Evolutionary conservation across 139 green algal genomes (phyloP), one percentile per base, ranked within the genome.

Genomic region (Trebouxia sp.): DNA sequence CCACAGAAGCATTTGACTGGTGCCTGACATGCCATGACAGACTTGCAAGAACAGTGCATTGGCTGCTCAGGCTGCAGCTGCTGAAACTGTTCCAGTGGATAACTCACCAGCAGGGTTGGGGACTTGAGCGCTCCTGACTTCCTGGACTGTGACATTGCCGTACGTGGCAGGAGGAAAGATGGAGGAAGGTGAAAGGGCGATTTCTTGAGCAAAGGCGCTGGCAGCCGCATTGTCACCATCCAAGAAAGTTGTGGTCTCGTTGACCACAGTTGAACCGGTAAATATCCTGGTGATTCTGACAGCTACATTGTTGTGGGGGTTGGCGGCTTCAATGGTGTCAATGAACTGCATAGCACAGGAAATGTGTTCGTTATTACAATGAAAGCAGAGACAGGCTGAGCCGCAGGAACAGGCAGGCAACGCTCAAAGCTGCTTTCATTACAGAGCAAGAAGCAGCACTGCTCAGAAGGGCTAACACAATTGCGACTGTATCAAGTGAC

Each of bases 291-390:
- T 26, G 20, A 72, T 72, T 1, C 26, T 72, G 62, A 72, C 62
- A 14, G 62, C 12, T 1, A 72, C 62, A 30, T 72, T 72, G 62
- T 72, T 72, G 32, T 43, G 5, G 20, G 62, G 62, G 10, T 72
- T 45, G 3, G 62, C 62, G 6, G 8, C 37, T 14, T 72, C 35
- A 12, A 72, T 15, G 0, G 9, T 42, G 35, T 24, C 43, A 35
- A 72, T 72, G 62, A 72, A 72, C 62, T 72, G 32, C 32, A 45
- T 1, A 45, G n/a, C n/a, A n/a, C n/a, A n/a, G n/a, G n/a, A n/a
- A n/a, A n/a, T n/a, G n/a, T n/a, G n/a, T n/a, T n/a, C n/a, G n/a
- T n/a, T n/a, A n/a, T n/a, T n/a, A n/a, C n/a, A n/a, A n/a, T n/a
- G n/a, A n/a, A n/a, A n/a, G n/a, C n/a, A n/a, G n/a, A n/a, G n/a